Conservation (phyloP, 192 early-diverging fungal genomes). For the Anaeromyces robustus region DNA sequence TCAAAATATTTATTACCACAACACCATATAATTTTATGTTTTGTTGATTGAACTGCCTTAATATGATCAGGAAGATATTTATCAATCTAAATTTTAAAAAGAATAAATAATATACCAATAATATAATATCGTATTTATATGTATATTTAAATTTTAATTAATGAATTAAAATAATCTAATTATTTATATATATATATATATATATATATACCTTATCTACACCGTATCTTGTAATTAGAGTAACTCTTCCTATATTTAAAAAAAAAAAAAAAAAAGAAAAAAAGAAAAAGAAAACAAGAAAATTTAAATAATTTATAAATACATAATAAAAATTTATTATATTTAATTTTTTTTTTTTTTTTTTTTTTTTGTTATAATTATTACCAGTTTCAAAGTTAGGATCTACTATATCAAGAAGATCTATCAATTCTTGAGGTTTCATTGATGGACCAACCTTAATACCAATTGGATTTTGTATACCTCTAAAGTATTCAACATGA, state of each 20-base stretch:
- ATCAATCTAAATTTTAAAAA: no score
- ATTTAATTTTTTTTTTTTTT: no score
- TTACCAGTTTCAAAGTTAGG: constrained; percentile 55
- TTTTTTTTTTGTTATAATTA: no score
- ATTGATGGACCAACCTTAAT: constrained; percentile 91
- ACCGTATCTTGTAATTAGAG: constrained; percentile 91
- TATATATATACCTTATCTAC: constrained; percentile 35
- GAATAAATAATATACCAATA: no score
- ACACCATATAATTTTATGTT: constrained; percentile 85
- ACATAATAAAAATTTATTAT: no score
- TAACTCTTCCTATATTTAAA: constrained; percentile 71
- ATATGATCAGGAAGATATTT: constrained; percentile 76
- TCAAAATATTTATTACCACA: constrained; percentile 3
- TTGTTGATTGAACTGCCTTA: constrained; percentile 67
- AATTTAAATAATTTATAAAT: no score
- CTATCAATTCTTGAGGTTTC: constrained; percentile 68
- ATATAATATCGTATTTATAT: no score
- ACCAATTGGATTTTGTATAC: constrained; percentile 92
- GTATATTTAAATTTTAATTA: no score
- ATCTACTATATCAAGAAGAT: constrained; percentile 73
- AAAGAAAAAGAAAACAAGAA: no score
- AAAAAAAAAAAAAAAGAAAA: no score
- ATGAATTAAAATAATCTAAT: no score
- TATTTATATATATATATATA: no score
- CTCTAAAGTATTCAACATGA: constrained; percentile 94